These are phyloP conservation scores for Trametes pubescens DNA, from an alignment of 1,284 basidiomycete species.

Conservation along the genomic window DNA sequence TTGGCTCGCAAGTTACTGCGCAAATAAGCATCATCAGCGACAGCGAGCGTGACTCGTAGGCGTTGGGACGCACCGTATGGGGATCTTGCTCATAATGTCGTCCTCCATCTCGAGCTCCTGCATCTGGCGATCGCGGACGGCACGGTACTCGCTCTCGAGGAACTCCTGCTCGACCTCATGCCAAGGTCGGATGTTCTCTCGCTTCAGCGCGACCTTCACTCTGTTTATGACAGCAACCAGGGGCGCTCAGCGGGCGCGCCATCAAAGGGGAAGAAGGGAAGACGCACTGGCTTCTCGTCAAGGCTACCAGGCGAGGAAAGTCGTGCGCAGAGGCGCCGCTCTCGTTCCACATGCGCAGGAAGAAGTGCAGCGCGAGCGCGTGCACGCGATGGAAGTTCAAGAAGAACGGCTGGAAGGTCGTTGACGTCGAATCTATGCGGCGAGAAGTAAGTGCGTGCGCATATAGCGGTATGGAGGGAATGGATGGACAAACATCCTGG, in stretches of 20 bases:
- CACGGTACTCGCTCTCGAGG: conserved; percentile 85
- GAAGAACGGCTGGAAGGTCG: conserved; percentile 90
- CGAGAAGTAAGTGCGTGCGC: neutral
- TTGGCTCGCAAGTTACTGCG: conserved; percentile 84
- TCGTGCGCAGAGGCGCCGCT: conserved; percentile 84
- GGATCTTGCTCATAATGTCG: conserved; percentile 85
- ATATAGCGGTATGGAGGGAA: neutral
- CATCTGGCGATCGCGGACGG: conserved; percentile 93
- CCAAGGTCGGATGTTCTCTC: conserved; percentile 85
- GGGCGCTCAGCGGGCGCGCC: conserved; percentile 19
- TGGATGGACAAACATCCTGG: conserved; percentile 68
- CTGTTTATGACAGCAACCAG: conserved; percentile 46
- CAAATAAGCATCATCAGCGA: conserved; percentile 8
- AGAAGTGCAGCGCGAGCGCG: conserved; percentile 85
- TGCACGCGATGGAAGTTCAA: conserved; percentile 89
- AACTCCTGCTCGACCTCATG: conserved; percentile 89
- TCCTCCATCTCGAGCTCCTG: conserved; percentile 93
- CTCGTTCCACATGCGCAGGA: conserved; percentile 95
- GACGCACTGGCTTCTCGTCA: conserved; percentile 88
- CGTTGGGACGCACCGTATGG: conserved; percentile 70
- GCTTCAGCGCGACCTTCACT: conserved; percentile 79
- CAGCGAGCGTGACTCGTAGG: neutral
- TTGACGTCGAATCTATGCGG: conserved; percentile 74
- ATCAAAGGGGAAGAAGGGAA: conserved; percentile 10
- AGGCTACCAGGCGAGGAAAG: conserved; percentile 82